Conservation (phyloP, 345 rosid genomes). For the Streptanthus diversifolius region DNA sequence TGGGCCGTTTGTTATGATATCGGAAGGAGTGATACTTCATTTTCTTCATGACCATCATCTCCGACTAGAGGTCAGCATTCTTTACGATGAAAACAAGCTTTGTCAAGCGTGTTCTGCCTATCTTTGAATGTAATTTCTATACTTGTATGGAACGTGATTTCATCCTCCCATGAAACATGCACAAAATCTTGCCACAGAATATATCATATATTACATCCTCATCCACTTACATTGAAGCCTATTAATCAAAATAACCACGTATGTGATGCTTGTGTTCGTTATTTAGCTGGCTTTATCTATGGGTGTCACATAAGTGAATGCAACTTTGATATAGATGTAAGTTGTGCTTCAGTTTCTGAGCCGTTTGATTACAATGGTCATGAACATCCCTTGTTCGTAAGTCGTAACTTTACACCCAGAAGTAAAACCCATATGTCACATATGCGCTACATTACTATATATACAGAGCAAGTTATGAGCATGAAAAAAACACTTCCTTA, state of each 20-base stretch:
- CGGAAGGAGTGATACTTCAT: neutral
- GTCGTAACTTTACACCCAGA: neutral
- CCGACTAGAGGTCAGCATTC: neutral
- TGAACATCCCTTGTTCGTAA: neutral
- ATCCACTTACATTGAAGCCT: neutral
- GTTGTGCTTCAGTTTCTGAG: neutral
- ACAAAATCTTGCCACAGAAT: no score
- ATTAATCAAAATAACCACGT: no score
- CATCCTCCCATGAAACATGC: no score
- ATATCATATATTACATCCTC: neutral
- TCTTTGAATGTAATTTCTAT: neutral
- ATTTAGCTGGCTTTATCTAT: neutral
- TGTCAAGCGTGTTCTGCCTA: neutral
- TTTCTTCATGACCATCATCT: constrained; percentile 1
- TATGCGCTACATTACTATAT: no score
- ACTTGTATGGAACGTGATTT: neutral
- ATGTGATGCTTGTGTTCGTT: neutral
- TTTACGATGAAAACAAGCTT: neutral
- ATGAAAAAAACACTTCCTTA: no score
- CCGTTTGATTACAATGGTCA: neutral
- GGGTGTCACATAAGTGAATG: neutral
- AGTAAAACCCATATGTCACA: neutral
- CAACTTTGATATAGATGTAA: neutral
- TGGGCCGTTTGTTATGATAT: neutral
- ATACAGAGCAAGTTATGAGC: no score